Percentiles rank a stretch among this genome's conserved stretches.
Conservation (phyloP, 139 green algal genomes). For the Chlamydomonas urium region DNA sequence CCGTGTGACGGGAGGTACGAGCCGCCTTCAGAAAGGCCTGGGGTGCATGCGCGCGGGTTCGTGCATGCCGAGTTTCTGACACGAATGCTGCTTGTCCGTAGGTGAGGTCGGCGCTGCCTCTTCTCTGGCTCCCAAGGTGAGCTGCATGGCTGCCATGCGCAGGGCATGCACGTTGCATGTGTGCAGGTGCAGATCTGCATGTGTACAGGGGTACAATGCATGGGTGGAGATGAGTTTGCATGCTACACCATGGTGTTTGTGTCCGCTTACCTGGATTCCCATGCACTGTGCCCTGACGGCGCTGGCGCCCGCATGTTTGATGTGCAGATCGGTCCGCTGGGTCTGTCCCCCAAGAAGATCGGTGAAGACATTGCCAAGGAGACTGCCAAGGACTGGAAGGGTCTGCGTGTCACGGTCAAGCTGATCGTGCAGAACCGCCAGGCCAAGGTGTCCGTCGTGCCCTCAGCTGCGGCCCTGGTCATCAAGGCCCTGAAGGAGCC, state of each 20-base stretch:
- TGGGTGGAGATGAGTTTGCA: background rate
- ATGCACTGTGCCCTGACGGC: too few relatives aligned
- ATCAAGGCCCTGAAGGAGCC: constrained; percentile 99
- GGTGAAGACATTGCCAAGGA: constrained; percentile 99
- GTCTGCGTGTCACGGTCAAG: constrained; percentile 97
- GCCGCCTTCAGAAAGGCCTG: background rate
- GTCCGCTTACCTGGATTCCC: background rate
- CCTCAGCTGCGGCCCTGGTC: constrained; percentile 90
- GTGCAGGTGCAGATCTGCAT: background rate
- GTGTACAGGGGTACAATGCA: background rate
- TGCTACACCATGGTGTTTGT: background rate
- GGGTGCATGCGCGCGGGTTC: background rate
- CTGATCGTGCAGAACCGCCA: constrained; percentile 98
- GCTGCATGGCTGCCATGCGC: too few relatives aligned
- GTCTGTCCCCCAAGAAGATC: constrained; percentile 99
- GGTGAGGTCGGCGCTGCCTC: constrained; percentile 95
- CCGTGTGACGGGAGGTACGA: constrained; percentile 82
- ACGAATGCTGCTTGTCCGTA: background rate
- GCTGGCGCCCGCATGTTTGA: too few relatives aligned
- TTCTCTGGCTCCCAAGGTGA: constrained; percentile 90
- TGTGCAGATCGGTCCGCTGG: constrained; percentile 94
- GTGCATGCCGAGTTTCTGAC: background rate
- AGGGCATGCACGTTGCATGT: too few relatives aligned
- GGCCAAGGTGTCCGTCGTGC: constrained; percentile 96
- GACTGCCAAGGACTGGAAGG: constrained; percentile 99